Percentiles rank a stretch among this genome's conserved stretches.
phyloP scores from a whole-genome alignment of 176 grass and related monocot genomes.

The Triticum aestivum region IWGSC_CS_RefSeq_v2.1 NC_057795.1:444005713-444006212 shows the following conservation, averaged over 20 bases:
- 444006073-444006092: constrained; percentile 32
- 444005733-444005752: neutral
- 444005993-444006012: constrained; percentile 74
- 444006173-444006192: constrained; percentile 71
- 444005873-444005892: neutral
- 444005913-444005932: neutral
- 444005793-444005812: neutral
- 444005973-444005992: constrained; percentile 85
- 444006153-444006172: constrained; percentile 35
- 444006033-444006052: constrained; percentile 95
- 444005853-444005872: constrained; percentile 13
- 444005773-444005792: neutral
- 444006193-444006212: constrained; percentile 91
- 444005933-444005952: neutral
- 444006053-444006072: constrained; percentile 74
- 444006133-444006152: neutral
- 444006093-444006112: neutral
- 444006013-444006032: constrained; percentile 79
- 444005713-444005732: neutral
- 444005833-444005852: neutral
- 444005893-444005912: neutral
- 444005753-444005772: neutral
- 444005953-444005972: neutral
- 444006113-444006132: neutral
- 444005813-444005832: constrained; percentile 3